phyloP scores from a whole-genome alignment of 176 grass and related monocot genomes.

The Sorghum bicolor region DNA sequence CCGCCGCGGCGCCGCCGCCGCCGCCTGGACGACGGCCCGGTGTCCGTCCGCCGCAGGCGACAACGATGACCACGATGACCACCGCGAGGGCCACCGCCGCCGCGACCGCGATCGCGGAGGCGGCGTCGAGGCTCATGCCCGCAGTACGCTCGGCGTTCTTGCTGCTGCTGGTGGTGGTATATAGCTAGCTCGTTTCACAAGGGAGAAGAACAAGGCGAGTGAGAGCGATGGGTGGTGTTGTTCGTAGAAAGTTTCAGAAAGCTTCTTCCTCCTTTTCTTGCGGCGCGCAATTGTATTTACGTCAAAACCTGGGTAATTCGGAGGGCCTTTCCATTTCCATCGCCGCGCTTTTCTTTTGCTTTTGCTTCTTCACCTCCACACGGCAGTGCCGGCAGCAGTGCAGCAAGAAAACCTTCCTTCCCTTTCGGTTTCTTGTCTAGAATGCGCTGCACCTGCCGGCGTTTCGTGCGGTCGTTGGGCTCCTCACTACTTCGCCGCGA shows the following conservation, averaged over 20 bases:
- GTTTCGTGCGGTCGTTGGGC: not conserved
- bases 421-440: not conserved
- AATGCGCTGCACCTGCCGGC: not conserved
- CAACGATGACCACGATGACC: conserved; percentile 21
- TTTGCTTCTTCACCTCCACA: not conserved
- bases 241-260: conserved; percentile 18
- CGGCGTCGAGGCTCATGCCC: conserved; percentile 3
- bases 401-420: not conserved
- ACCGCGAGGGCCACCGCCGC: not conserved
- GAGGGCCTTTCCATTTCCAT: not conserved
- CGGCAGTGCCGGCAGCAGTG: not conserved
- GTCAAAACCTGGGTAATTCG: not conserved
- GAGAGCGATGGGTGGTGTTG: not conserved
- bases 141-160: not conserved
- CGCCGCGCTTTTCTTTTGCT: not conserved
- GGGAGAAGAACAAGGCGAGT: not conserved
- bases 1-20: not conserved
- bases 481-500: no score
- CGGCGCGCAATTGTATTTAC: not conserved
- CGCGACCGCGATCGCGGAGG: conserved; percentile 6
- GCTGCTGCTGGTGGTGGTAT: not conserved
- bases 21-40: not conserved
- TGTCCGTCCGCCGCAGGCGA: not conserved
- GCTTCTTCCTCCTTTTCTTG: not conserved
- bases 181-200: no score